A percentile compares a stretch with the other conserved stretches of the same genome.
phyloP scores from a whole-genome alignment of 768 basidiomycete genomes.

The Tylopilus sp. region DNA sequence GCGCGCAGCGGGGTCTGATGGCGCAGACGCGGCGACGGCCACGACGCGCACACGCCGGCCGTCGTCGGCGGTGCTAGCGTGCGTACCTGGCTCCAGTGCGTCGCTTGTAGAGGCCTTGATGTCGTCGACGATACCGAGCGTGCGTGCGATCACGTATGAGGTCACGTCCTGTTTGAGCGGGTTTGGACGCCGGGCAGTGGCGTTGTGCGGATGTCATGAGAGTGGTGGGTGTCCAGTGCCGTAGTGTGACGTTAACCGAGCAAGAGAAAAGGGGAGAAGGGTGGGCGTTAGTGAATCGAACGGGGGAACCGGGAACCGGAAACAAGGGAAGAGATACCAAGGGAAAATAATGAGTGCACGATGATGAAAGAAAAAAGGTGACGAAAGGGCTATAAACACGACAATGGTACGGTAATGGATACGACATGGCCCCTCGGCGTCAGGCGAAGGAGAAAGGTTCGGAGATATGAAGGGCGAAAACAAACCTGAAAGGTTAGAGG shows the following conservation, averaged over 20 bases:
- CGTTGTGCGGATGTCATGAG: not conserved
- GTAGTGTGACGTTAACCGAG: not conserved
- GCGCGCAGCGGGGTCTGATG: not conserved
- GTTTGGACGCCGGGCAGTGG: conserved; percentile 2
- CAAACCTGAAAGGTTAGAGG: not conserved
- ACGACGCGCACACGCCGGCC: not conserved
- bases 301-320: not conserved
- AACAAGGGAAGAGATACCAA: not conserved
- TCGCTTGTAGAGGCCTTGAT: conserved; percentile 74
- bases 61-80: not conserved
- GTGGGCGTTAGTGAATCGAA: conserved; percentile 8
- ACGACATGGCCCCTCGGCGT: not conserved
- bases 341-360: not conserved
- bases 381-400: not conserved
- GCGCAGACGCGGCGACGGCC: not conserved
- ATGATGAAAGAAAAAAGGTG: not conserved
- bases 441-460: conserved; percentile 5
- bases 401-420: conserved; percentile 3
- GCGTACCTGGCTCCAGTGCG: conserved; percentile 5
- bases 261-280: not conserved
- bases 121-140: conserved; percentile 72
- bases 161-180: conserved; percentile 56
- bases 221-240: not conserved
- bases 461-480: conserved; percentile 16
- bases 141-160: conserved; percentile 80